Evolutionary conservation across 148 eudicot species (phyloP), one percentile per base, ranked within the genome.

Genomic region (Nepenthes gracilis): DNA sequence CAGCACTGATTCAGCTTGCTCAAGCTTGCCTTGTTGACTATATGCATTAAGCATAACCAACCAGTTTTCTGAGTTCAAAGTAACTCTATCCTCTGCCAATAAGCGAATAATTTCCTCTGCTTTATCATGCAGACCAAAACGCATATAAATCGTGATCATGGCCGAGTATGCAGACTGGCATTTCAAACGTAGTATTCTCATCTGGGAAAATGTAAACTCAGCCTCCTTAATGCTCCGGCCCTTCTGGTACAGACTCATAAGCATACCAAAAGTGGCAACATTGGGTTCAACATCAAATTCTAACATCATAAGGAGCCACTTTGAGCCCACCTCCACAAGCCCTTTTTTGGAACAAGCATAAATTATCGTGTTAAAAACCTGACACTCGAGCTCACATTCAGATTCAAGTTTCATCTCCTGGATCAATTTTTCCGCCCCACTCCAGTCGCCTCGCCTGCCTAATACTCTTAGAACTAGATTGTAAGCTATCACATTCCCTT

Each of bases 231-330:
- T 74, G 68, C 66, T 80, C 82, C 85, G 73, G 60, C 85, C 79
- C 77, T 82, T 92, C 70, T 80, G 87, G 67, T 75, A 88, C 54
- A 92, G 75, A 72, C 83, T 70, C 98, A 92, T 84, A 13, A 92
- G 69, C 96, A 92, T 92, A 11, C 98, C 98, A 56, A 88, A 85
- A 35, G 98, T 92, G 47, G 98, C 98, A 70, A 84, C 77, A 79
- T 84, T 86, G n/a, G 98, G 98, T 72, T 64, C 64, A 71, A 88
- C 72, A 33, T 79, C 76, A 45, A 72, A 70, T 23, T 82, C 84
- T 79, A 88, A 70, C 96, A 92, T 88, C 86, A 82, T 64, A 33
- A 66, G 75, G 64, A 84, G 88, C 90, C 96, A 88, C 67, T 65
- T 82, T 1, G 91, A 64, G 62, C 95, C 91, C 5, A 82, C 23